Base-by-base conservation (phyloP, 2,329 filamentous ascomycete genomes). In the Volutella citrinella region DNA sequence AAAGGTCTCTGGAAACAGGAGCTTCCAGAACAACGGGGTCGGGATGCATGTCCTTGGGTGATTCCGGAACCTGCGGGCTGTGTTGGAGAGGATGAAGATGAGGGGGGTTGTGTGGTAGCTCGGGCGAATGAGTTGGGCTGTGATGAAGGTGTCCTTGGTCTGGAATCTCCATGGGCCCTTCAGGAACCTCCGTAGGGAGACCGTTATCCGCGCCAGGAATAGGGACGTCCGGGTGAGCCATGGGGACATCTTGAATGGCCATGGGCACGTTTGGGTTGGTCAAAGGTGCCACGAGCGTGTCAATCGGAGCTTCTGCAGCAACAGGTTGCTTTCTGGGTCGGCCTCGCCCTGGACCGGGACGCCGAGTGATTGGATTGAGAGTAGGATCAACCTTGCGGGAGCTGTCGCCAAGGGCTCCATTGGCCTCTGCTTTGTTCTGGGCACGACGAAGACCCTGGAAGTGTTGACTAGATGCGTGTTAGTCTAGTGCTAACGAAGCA, bases 391-490 rank as follows among this genome's bases (percentile, higher is more conserved):
- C 24, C 38, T 60, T 68, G 25, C 62, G 57, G 15, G 63, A 45
- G 25, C 41, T 60, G 14, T 69, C 64, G 9, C 49, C 39, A 17
- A 42, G 27, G 15, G 52, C 36, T 8, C 64, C 60, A 38, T 60
- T 64, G 6, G 59, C 34, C 13, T 76, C 74, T 13, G 63, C 53
- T 49, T 78, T 78, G 46, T 73, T 69, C 48, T 77, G 72, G 15
- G 72, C 67, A 25, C 76, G 61, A 17, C 75, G 65, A 13, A 80
- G 65, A 18, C 75, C 74, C 49, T 80, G 76, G 37, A 80, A 80
- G 49, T 80, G 76, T 64, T 80, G 76, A 22, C 76, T 80, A 23
- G 9, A 19, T 11, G 10, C 7, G 19, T 34, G 37, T 54, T 45
- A 54, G 47, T 35, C 9, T 30, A 12, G 40, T 17, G 14, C 20